A percentile compares a stretch with the other conserved stretches of the same genome.
These are phyloP conservation scores for Nemania diffusa DNA, from an alignment of 2,329 filamentous ascomycete species.

Conservation along the genomic window DNA sequence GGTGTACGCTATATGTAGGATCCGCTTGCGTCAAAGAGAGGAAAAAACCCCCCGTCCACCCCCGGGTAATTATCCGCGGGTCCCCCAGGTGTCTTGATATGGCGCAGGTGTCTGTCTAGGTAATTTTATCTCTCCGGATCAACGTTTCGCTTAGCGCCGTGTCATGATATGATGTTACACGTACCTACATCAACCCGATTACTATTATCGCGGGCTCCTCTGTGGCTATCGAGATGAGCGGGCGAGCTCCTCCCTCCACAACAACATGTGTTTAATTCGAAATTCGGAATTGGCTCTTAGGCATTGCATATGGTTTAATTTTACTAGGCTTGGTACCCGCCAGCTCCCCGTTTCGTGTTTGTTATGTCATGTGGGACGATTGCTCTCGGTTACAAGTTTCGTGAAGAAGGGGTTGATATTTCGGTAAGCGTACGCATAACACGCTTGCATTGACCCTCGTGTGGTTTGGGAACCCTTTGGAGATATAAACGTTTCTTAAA, in stretches of 20 bases:
- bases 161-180: not conserved
- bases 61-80: slow-evolving; percentile 19
- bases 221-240: not conserved
- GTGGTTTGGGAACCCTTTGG: not conserved
- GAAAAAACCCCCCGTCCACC: no score
- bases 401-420: not conserved
- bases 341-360: slow-evolving; percentile 6
- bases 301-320: not conserved
- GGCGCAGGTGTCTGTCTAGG: slow-evolving; percentile 2
- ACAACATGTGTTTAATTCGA: not conserved
- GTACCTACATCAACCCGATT: not conserved
- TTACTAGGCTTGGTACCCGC: slow-evolving; percentile 2
- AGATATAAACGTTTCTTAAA: not conserved
- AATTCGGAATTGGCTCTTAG: not conserved
- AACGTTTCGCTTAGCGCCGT: slow-evolving; percentile 4
- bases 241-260: not conserved
- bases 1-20: not conserved
- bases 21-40: slow-evolving; percentile 24
- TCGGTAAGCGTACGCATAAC: not conserved
- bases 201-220: not conserved
- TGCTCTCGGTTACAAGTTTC: slow-evolving; percentile 4
- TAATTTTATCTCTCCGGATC: no score
- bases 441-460: not conserved
- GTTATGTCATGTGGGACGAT: not conserved
- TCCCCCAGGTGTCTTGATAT: not conserved